Base-by-base conservation (phyloP, 352 stramenopile species). In the Phytophthora tentaculata region DNA sequence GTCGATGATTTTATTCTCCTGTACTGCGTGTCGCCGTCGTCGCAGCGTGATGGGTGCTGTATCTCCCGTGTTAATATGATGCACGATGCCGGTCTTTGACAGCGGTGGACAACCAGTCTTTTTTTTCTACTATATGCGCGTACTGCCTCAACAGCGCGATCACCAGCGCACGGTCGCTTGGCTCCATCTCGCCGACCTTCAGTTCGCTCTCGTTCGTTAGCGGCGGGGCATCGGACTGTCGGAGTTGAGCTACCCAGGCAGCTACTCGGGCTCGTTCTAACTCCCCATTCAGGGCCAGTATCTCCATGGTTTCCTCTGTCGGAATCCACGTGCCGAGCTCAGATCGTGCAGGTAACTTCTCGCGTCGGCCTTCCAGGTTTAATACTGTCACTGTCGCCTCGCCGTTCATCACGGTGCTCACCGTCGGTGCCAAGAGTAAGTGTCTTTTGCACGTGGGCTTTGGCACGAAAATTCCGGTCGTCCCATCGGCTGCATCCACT, bases 291-390 rank as follows among this genome's bases (percentile, higher is more conserved):
- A 32, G 28, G 8, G 28, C 4, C 28, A 76, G 26, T 1, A 69
- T 19, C 43, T 72, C 0, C 54, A 76, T 61, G 14, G 28, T 32
- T 32, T 56, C 41, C 2, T 64, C 43, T 5, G 62, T 32, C 0
- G 69, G 69, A 14, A 76, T 53, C 69, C 63, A 76, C 9, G 24
- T 58, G 1, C 69, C 59, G 0, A 76, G 37, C 7, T 23, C 29
- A 14, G 45, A 20, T 32, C 54, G 32, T 22, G 59, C 44, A 14
- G 57, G 24, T 50, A 58, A 24, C 47, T 69, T 54, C 26, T 65
- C n/a, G 0, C 24, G 19, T 41, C 44, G 7, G 3, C 65, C 70
- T 5, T 61, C 29, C 6, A 77, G 10, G 12, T 65, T 77, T 19
- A 77, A 13, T 2, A 74, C 41, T 1, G 49, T 35, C 0, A 71